Conservation (phyloP, 1,284 basidiomycete species). For the Microbotryum silenes-acaulis region DNA sequence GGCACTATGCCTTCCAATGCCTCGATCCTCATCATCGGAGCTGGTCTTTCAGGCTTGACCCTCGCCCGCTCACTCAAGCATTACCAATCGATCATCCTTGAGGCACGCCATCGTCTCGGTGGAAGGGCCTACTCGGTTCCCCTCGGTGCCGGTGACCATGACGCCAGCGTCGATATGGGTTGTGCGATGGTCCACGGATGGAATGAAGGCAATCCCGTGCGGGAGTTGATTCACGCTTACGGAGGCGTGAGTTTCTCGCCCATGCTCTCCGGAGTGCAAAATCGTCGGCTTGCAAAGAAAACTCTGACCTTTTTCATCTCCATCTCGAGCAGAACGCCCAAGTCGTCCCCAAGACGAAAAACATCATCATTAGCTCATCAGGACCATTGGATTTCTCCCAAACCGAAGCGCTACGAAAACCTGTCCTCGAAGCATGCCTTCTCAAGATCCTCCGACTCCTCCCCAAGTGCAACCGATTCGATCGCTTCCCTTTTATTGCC, state of each 20-base stretch:
- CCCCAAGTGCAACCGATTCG: slow-evolving; percentile 1
- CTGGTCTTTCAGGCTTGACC: slow-evolving; percentile 44
- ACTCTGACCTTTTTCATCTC: neutral
- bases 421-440: slow-evolving; percentile 17
- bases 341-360: slow-evolving; percentile 15
- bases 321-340: slow-evolving; percentile 14
- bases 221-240: neutral
- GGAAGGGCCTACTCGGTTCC: slow-evolving; percentile 16
- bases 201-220: slow-evolving; percentile 17
- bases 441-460: neutral
- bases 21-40: slow-evolving; percentile 19
- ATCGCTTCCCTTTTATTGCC: slow-evolving; percentile 20
- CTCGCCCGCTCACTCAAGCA: slow-evolving; percentile 43
- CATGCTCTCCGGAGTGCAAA: too few species aligned
- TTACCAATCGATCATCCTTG: slow-evolving; percentile 53
- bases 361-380: neutral
- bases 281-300: too few species aligned
- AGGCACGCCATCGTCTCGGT: slow-evolving; percentile 22
- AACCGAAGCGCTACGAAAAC: slow-evolving; percentile 8
- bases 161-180: slow-evolving; percentile 11
- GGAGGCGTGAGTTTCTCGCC: slow-evolving; percentile 4
- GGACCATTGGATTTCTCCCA: slow-evolving; percentile 4
- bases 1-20: neutral
- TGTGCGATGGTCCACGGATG: slow-evolving; percentile 26
- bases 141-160: neutral